Evolutionary conservation across 169 alveolate genomes (phyloP).

Genomic region (Plasmodium vivax): DNA sequence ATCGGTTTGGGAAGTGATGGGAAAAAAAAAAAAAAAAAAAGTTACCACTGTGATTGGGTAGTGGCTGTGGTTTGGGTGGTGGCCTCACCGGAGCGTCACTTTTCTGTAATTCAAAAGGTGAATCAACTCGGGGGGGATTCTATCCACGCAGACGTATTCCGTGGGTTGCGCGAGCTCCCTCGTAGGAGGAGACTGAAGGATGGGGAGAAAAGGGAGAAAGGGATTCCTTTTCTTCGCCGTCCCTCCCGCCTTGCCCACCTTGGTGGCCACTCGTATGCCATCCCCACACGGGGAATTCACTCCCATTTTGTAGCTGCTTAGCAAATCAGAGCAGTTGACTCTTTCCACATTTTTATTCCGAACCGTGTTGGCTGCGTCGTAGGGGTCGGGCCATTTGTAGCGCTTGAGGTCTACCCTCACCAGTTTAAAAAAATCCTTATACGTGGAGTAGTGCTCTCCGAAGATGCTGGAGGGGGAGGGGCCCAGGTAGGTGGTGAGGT

Average conservation of each 20-base stretch:
- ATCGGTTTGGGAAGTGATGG: background rate
- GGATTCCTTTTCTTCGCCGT: background rate
- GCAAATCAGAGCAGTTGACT: background rate
- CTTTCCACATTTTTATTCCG: background rate
- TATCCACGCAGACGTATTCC: background rate
- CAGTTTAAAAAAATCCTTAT: constrained; percentile 23
- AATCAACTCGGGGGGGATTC: constrained; percentile 56
- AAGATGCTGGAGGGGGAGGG: constrained; percentile 48
- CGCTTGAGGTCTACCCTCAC: constrained; percentile 12
- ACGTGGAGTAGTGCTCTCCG: constrained; percentile 39
- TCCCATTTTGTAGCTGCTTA: background rate
- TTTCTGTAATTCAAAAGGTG: constrained; percentile 30
- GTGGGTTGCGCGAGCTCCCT: background rate
- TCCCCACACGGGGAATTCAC: background rate
- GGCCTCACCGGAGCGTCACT: background rate
- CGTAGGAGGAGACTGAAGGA: background rate
- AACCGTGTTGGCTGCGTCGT: background rate
- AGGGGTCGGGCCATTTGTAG: constrained; percentile 1
- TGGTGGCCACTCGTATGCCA: constrained; percentile 28
- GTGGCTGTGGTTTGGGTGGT: too few species aligned
- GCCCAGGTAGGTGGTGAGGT: constrained; percentile 29
- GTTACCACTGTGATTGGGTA: background rate
- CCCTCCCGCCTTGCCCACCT: background rate
- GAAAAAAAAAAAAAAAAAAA: too few species aligned
- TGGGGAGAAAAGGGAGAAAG: background rate